Evolutionary conservation across 1,284 basidiomycete genomes (phyloP).

Genomic region (Irpex sp.): DNA sequence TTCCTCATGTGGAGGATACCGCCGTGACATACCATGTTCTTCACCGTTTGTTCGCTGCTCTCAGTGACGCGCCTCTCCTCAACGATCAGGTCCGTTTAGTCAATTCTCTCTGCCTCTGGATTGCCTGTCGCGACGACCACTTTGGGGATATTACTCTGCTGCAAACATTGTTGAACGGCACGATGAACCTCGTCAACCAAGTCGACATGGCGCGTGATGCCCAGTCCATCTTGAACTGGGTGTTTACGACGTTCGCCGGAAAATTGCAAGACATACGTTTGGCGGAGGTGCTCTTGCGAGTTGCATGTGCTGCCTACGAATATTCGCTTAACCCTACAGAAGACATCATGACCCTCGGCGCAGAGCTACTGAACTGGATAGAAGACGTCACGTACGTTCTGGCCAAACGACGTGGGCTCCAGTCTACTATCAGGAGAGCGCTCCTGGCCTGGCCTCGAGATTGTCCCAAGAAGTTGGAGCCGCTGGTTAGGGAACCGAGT

Average conservation of each 20-base stretch:
- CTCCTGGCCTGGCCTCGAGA: slow-evolving; percentile 72
- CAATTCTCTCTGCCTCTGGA: slow-evolving; percentile 71
- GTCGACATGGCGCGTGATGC: slow-evolving; percentile 66
- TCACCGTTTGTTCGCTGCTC: slow-evolving; percentile 66
- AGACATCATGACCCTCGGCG: slow-evolving; percentile 34
- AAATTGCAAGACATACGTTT: slow-evolving; percentile 44
- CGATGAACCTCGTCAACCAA: slow-evolving; percentile 63
- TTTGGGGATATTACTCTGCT: slow-evolving; percentile 50
- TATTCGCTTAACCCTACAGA: slow-evolving; percentile 34
- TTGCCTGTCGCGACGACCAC: slow-evolving; percentile 53
- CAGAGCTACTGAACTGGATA: slow-evolving; percentile 57
- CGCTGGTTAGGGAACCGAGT: slow-evolving; percentile 42
- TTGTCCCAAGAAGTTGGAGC: slow-evolving; percentile 41
- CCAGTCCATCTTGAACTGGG: slow-evolving; percentile 78
- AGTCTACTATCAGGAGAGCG: slow-evolving; percentile 47
- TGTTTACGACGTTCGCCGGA: slow-evolving; percentile 48
- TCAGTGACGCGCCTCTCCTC: slow-evolving; percentile 72
- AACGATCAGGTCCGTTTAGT: slow-evolving; percentile 83
- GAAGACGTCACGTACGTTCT: slow-evolving; percentile 49
- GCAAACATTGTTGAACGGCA: slow-evolving; percentile 65
- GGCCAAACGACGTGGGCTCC: slow-evolving; percentile 34
- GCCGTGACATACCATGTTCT: slow-evolving; percentile 75
- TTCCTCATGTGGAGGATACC: slow-evolving; percentile 36
- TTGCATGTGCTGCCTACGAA: slow-evolving; percentile 55
- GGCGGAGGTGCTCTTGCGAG: slow-evolving; percentile 64